Percentiles rank a stretch among this genome's conserved stretches.
Evolutionary conservation across 352 stramenopile species (phyloP).

Genomic region (Pythium guiyangense): DNA sequence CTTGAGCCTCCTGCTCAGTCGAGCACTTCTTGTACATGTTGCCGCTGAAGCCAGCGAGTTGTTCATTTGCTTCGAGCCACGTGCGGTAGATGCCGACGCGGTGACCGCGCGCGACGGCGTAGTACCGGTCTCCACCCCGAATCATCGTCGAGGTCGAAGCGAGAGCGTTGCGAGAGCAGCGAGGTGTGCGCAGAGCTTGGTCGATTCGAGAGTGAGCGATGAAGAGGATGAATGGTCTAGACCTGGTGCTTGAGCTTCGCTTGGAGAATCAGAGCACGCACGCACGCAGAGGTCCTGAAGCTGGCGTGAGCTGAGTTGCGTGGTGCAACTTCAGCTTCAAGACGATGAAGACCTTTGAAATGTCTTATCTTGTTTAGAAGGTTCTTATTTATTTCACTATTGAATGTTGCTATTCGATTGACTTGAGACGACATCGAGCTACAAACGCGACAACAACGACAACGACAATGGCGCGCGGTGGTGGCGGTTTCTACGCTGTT

Average conservation of each 20-base stretch:
- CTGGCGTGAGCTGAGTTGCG: too few species aligned
- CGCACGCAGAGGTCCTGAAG: too few species aligned
- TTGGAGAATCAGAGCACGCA: too few species aligned
- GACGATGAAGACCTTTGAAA: too few species aligned
- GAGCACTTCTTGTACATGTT: conserved; percentile 64
- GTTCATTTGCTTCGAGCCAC: conserved; percentile 35
- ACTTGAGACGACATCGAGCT: too few species aligned
- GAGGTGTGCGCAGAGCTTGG: background rate
- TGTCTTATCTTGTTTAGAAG: too few species aligned
- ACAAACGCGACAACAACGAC: conserved; percentile 5
- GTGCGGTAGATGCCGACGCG: conserved; percentile 43
- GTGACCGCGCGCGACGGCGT: conserved; percentile 52
- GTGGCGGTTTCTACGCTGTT: conserved; percentile 54
- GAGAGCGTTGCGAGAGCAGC: background rate
- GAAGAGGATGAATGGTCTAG: too few species aligned
- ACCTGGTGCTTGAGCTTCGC: too few species aligned
- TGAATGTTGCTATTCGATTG: too few species aligned
- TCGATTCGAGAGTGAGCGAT: background rate
- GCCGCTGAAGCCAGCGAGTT: conserved; percentile 52
- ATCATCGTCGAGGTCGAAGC: background rate
- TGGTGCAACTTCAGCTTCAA: too few species aligned
- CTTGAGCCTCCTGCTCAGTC: conserved; percentile 35
- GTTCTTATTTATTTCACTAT: too few species aligned
- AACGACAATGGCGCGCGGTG: conserved; percentile 19
- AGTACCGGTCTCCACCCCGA: conserved; percentile 30